phyloP scores from a whole-genome alignment of 305 asterid genomes.

The Striga hermonthica region DNA sequence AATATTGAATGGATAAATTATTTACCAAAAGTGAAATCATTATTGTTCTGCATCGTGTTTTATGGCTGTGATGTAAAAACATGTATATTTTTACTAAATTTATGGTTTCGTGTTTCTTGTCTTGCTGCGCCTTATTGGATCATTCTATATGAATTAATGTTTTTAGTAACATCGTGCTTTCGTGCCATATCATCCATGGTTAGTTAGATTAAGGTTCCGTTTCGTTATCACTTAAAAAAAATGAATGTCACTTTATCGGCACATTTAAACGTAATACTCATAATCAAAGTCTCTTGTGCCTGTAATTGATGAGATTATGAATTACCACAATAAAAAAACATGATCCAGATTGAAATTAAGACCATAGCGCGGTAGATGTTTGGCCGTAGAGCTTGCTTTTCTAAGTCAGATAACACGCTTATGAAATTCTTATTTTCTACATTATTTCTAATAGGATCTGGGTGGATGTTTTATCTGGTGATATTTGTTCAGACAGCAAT shows the following conservation, averaged over 20 bases:
- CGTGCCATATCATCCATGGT: neutral
- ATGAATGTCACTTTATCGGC: too few species aligned
- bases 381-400: neutral
- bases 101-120: neutral
- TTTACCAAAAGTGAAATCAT: too few species aligned
- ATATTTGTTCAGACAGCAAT: slow-evolving; percentile 85
- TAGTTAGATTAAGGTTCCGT: neutral
- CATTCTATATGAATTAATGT: neutral
- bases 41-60: neutral
- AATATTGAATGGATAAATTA: too few species aligned
- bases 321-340: neutral
- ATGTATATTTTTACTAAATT: neutral
- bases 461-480: slow-evolving; percentile 89
- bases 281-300: too few species aligned
- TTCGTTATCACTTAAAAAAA: neutral
- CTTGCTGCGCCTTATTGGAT: neutral
- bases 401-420: neutral
- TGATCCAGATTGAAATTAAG: neutral
- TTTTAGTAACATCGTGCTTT: neutral
- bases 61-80: neutral
- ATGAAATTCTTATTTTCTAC: slow-evolving; percentile 3
- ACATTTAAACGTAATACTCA: too few species aligned
- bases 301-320: neutral
- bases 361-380: neutral
- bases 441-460: slow-evolving; percentile 54